phyloP scores from a whole-genome alignment of 2,329 filamentous ascomycete species.

The Cercospora sp. region DNA sequence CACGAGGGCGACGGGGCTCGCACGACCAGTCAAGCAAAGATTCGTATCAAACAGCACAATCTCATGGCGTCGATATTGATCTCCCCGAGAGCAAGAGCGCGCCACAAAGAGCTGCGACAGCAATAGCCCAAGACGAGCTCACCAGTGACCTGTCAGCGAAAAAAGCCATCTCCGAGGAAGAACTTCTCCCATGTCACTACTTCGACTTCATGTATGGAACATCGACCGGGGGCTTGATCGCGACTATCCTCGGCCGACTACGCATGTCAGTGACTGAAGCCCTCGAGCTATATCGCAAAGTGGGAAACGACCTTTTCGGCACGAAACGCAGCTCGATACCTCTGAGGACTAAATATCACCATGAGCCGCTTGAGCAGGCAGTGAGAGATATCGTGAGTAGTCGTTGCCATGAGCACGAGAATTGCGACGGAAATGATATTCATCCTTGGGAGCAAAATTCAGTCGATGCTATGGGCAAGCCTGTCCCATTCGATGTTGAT shows the following conservation, averaged over 20 bases:
- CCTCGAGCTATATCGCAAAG: conserved; percentile 49
- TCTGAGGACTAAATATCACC: conserved; percentile 52
- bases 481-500: conserved; percentile 35
- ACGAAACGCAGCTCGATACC: conserved; percentile 47
- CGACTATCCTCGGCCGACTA: conserved; percentile 52
- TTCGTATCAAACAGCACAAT: conserved; percentile 21
- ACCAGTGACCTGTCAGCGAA: conserved; percentile 26
- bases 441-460: conserved; percentile 44
- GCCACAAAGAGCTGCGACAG: conserved; percentile 23
- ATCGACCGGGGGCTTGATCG: conserved; percentile 54
- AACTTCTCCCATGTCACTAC: conserved; percentile 53
- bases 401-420: conserved; percentile 47
- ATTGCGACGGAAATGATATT: conserved; percentile 49
- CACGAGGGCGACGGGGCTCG: conserved; percentile 20
- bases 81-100: conserved; percentile 11
- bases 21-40: conserved; percentile 22
- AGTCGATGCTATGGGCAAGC: conserved; percentile 15
- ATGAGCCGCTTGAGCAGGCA: conserved; percentile 51
- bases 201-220: conserved; percentile 58
- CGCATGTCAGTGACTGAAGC: conserved; percentile 53
- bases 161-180: conserved; percentile 43
- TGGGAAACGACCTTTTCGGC: conserved; percentile 53
- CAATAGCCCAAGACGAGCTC: conserved; percentile 25
- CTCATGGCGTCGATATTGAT: conserved; percentile 22
- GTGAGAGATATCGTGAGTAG: conserved; percentile 49